phyloP scores from a whole-genome alignment of 352 stramenopile species.

The Phytophthora aleatoria region DNA sequence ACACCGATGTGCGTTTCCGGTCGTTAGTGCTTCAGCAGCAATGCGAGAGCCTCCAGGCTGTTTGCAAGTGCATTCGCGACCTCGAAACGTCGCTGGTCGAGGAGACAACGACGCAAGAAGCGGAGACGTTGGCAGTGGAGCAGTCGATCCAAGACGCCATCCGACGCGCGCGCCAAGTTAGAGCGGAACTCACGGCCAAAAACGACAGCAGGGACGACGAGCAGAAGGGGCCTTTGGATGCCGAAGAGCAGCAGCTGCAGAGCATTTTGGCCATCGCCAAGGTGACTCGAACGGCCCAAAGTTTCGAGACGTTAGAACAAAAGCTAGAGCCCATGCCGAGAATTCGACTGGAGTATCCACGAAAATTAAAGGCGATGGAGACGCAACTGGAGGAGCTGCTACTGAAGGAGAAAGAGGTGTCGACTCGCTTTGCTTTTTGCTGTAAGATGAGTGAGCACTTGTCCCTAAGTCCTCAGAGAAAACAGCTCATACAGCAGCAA shows the following conservation, averaged over 20 bases:
- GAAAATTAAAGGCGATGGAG: constrained; percentile 50
- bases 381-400: constrained; percentile 40
- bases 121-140: constrained; percentile 31
- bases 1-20: constrained; percentile 50
- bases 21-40: constrained; percentile 32
- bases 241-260: constrained; percentile 12
- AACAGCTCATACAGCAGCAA: constrained; percentile 13
- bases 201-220: constrained; percentile 1
- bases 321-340: constrained; percentile 1
- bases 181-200: constrained; percentile 14
- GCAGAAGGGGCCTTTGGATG: background rate
- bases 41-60: constrained; percentile 43
- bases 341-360: constrained; percentile 51
- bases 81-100: constrained; percentile 12
- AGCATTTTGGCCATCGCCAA: constrained; percentile 46
- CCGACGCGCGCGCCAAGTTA: constrained; percentile 43
- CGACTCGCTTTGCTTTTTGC: constrained; percentile 53
- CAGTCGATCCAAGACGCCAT: constrained; percentile 58
- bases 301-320: background rate
- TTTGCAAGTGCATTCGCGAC: constrained; percentile 26
- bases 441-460: constrained; percentile 60
- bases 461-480: constrained; percentile 28
- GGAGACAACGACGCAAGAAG: constrained; percentile 16
- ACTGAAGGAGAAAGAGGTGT: constrained; percentile 35
- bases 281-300: constrained; percentile 12